These are phyloP conservation scores for Trichosporon coremiiforme DNA, from an alignment of 1,284 basidiomycete genomes.

Conservation along the genomic window DNA sequence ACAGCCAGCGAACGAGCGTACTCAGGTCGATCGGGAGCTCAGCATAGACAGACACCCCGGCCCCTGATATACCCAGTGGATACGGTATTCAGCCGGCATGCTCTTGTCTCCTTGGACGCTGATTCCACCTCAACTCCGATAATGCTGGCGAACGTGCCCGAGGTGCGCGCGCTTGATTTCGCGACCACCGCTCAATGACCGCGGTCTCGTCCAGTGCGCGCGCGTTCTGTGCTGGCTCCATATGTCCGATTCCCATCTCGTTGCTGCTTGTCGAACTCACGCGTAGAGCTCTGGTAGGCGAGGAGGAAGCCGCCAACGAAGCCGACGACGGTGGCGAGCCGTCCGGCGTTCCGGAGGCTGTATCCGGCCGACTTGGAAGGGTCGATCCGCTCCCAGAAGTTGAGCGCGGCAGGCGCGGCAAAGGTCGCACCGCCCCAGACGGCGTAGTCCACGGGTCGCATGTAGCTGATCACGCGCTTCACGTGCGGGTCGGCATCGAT, in stretches of 20 bases:
- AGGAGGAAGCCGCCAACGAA: slow-evolving; percentile 86
- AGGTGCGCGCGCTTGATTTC: background rate
- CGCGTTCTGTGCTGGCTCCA: slow-evolving; percentile 12
- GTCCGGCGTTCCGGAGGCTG: slow-evolving; percentile 54
- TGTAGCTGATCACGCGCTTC: slow-evolving; percentile 81
- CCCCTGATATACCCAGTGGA: background rate
- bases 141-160: background rate
- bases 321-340: slow-evolving; percentile 65
- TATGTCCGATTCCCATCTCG: background rate
- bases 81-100: too few species aligned
- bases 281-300: slow-evolving; percentile 85
- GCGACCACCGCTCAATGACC: background rate
- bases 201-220: background rate
- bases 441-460: slow-evolving; percentile 84
- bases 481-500: slow-evolving; percentile 93
- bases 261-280: slow-evolving; percentile 60
- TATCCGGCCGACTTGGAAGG: slow-evolving; percentile 47
- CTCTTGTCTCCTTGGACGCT: background rate
- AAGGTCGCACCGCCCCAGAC: slow-evolving; percentile 79
- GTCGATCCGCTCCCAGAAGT: slow-evolving; percentile 33
- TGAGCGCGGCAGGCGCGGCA: slow-evolving; percentile 54
- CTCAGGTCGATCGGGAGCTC: background rate
- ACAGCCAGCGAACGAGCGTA: background rate
- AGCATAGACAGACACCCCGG: background rate
- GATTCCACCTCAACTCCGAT: background rate